Conservation (phyloP, 1,139 yeast genomes). For the Suhomyces guaymorum region DNA sequence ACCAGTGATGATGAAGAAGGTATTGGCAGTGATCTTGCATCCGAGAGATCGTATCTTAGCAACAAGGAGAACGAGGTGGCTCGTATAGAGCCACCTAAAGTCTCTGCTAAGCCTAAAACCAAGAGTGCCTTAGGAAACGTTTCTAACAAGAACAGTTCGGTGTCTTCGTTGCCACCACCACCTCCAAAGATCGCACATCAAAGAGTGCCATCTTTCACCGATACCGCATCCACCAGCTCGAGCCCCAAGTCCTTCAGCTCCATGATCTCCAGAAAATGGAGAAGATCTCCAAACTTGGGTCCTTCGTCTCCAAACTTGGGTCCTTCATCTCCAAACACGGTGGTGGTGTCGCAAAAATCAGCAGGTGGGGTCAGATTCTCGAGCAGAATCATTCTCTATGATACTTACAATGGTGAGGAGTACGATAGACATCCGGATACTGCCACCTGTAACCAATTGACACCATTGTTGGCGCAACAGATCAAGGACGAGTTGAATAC, state of each 20-base stretch:
- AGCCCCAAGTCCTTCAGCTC: conserved; percentile 38
- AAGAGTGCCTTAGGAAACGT: conserved; percentile 1
- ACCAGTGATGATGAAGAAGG: conserved; percentile 23
- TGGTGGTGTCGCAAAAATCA: conserved; percentile 5
- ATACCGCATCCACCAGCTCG: conserved; percentile 24
- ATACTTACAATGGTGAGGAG: conserved; percentile 80
- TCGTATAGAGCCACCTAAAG: neutral
- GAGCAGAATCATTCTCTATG: conserved; percentile 79
- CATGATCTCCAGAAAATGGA: conserved; percentile 31
- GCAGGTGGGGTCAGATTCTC: conserved; percentile 65
- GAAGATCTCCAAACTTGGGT: conserved; percentile 20
- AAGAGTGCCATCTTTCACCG: conserved; percentile 29
- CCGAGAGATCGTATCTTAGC: conserved; percentile 7
- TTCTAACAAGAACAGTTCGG: conserved; percentile 2
- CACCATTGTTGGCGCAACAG: conserved; percentile 84
- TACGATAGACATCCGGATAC: conserved; percentile 93
- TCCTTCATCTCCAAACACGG: too few relatives aligned
- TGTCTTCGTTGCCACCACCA: conserved; percentile 18
- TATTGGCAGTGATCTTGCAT: conserved; percentile 10
- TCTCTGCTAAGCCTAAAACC: conserved; percentile 1
- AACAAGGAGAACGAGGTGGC: conserved; percentile 12
- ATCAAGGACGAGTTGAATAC: conserved; percentile 84
- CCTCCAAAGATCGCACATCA: conserved; percentile 26
- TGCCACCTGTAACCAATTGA: conserved; percentile 90
- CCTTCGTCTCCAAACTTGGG: conserved; percentile 18